Percentiles rank a stretch among this genome's conserved stretches.
Conservation (phyloP, 2,329 filamentous ascomycete species). For the Metarhizium album region DNA sequence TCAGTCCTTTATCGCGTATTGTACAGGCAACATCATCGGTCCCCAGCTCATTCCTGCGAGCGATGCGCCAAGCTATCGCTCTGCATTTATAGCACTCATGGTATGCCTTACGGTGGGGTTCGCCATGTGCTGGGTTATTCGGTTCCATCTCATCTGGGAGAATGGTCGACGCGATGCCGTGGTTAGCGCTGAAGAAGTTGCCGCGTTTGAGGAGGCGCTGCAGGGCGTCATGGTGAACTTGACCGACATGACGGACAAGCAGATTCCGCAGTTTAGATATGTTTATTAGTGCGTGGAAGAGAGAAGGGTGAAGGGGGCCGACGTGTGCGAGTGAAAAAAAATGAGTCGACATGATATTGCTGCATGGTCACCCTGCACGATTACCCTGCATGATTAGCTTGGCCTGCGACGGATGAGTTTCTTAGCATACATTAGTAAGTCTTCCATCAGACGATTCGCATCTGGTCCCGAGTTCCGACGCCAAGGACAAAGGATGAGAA, state of each 20-base stretch:
- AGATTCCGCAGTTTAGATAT: slow-evolving; percentile 44
- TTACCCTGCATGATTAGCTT: too few species aligned
- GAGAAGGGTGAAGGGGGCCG: too few species aligned
- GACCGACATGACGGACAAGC: slow-evolving; percentile 42
- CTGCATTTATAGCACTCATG: slow-evolving; percentile 50
- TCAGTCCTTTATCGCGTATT: slow-evolving; percentile 45
- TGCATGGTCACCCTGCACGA: too few species aligned
- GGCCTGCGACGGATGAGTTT: too few species aligned
- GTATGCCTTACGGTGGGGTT: slow-evolving; percentile 46
- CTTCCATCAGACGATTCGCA: too few species aligned
- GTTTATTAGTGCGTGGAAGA: slow-evolving; percentile 20
- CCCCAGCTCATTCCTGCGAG: slow-evolving; percentile 47
- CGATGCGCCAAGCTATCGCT: slow-evolving; percentile 49
- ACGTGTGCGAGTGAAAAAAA: too few species aligned
- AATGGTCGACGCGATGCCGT: slow-evolving; percentile 40
- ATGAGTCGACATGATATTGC: too few species aligned
- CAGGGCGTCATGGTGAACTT: slow-evolving; percentile 9
- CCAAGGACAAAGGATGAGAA: too few species aligned
- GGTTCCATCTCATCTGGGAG: slow-evolving; percentile 37
- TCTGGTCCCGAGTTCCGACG: too few species aligned
- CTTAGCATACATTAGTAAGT: too few species aligned
- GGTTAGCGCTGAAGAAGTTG: not conserved
- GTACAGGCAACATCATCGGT: slow-evolving; percentile 48
- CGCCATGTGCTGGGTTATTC: slow-evolving; percentile 28
- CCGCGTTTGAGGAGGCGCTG: slow-evolving; percentile 3